Percentiles rank a stretch among this genome's conserved stretches.
Conservation (phyloP, 441 rosid species). For the Gossypium armourianum region DNA sequence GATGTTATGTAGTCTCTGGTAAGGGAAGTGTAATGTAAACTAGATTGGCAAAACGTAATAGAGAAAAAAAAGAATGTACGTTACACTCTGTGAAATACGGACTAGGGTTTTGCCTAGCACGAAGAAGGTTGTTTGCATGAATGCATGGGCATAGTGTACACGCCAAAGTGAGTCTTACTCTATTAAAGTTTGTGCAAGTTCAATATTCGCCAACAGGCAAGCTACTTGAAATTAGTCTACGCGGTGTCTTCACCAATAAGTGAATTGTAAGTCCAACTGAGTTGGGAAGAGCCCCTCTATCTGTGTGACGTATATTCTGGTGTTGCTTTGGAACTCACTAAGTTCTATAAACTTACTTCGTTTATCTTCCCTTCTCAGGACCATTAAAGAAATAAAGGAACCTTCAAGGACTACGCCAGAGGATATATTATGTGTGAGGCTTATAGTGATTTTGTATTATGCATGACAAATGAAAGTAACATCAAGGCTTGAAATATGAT, state of each 20-base stretch:
- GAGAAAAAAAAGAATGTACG: not conserved
- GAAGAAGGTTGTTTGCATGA: not conserved
- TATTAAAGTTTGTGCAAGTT: too few relatives aligned
- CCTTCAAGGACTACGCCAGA: not conserved
- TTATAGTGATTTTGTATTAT: not conserved
- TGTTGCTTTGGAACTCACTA: not conserved
- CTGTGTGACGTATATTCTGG: too few relatives aligned
- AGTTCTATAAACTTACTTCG: not conserved
- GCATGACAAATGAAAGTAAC: not conserved
- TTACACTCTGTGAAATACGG: too few relatives aligned
- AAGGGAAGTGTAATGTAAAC: not conserved
- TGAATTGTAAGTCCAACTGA: not conserved
- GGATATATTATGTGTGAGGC: not conserved
- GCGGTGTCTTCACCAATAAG: not conserved
- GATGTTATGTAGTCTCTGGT: not conserved
- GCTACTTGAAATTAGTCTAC: not conserved
- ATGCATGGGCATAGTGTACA: not conserved
- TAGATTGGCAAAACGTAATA: not conserved
- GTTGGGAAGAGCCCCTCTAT: not conserved
- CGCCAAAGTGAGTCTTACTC: not conserved
- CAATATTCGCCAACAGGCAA: not conserved
- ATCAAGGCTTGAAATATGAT: not conserved
- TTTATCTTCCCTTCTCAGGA: not conserved
- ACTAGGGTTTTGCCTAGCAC: not conserved
- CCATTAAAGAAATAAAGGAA: not conserved